Evolutionary conservation across 2,329 filamentous ascomycete species (phyloP).

Genomic region (Ophiocordyceps robertsii): DNA sequence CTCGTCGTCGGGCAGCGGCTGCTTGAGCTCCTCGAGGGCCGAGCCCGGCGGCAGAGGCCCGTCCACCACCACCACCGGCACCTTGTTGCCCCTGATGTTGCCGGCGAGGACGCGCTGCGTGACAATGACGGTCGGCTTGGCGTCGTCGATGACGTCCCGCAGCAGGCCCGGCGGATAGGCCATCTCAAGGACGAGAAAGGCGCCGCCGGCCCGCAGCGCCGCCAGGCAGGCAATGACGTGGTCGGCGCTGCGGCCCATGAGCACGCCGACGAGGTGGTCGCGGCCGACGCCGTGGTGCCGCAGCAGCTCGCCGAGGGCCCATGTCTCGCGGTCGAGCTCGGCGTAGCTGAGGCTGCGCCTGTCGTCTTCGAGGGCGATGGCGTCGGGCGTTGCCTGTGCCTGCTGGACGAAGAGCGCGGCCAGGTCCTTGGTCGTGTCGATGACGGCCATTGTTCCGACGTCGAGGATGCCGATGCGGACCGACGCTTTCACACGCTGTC

Average conservation of each 20-base stretch:
- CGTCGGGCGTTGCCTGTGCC: conserved; percentile 53
- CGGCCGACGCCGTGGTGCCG: conserved; percentile 55
- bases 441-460: conserved; percentile 15
- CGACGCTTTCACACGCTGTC: too few species aligned
- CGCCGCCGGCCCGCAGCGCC: conserved; percentile 64
- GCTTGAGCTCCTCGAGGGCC: conserved; percentile 19
- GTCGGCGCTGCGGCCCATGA: conserved; percentile 62
- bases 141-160: conserved; percentile 65
- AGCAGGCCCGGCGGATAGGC: conserved; percentile 64
- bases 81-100: conserved; percentile 48
- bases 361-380: conserved; percentile 61
- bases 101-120: conserved; percentile 51
- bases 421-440: conserved; percentile 61
- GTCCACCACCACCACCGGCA: conserved; percentile 54
- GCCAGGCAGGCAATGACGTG: conserved; percentile 71
- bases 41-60: conserved; percentile 8
- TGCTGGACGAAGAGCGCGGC: conserved; percentile 59
- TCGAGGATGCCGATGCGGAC: too few species aligned
- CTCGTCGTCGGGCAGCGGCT: conserved; percentile 44
- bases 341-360: conserved; percentile 54
- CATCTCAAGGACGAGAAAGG: conserved; percentile 67
- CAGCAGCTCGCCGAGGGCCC: conserved; percentile 49
- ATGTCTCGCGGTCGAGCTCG: conserved; percentile 56
- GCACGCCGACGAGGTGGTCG: conserved; percentile 61
- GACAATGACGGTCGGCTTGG: conserved; percentile 55